These are phyloP conservation scores for Starmerella khaoyaiensis DNA, from an alignment of 805 yeast genomes.

Conservation along the genomic window DNA sequence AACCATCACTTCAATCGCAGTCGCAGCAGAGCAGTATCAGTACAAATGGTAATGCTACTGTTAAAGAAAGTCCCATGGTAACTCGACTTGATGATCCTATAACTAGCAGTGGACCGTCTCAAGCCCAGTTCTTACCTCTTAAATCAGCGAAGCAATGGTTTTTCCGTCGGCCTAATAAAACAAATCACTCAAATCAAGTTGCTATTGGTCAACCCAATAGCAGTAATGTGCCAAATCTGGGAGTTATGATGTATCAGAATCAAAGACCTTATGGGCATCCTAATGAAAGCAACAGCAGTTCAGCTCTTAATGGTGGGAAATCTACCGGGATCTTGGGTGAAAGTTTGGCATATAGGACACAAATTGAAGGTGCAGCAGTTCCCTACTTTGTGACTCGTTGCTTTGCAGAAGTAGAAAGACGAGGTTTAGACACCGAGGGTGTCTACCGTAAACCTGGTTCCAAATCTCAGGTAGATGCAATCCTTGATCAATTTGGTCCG, in stretches of 20 bases:
- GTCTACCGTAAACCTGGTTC: conserved; percentile 84
- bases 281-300: conserved; percentile 1
- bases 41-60: background rate
- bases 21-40: background rate
- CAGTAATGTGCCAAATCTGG: background rate
- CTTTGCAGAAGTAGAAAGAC: conserved; percentile 57
- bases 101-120: background rate
- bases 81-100: conserved; percentile 11
- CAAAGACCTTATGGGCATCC: background rate
- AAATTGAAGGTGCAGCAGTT: conserved; percentile 42
- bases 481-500: conserved; percentile 31
- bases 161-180: conserved; percentile 11
- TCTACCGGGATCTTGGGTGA: conserved; percentile 24
- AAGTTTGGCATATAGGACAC: conserved; percentile 50
- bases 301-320: background rate
- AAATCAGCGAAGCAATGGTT: conserved; percentile 16
- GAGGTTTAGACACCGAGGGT: conserved; percentile 74
- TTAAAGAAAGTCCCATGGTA: conserved; percentile 9
- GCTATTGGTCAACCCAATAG: background rate
- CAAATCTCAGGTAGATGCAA: conserved; percentile 45
- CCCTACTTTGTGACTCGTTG: conserved; percentile 67
- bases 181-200: background rate
- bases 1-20: background rate
- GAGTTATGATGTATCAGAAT: background rate
- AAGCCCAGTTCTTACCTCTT: conserved; percentile 12